Percentiles rank a stretch among this genome's conserved stretches.
phyloP scores from a whole-genome alignment of 2,329 filamentous ascomycete species.

The Cordyceps tenuipes region DNA sequence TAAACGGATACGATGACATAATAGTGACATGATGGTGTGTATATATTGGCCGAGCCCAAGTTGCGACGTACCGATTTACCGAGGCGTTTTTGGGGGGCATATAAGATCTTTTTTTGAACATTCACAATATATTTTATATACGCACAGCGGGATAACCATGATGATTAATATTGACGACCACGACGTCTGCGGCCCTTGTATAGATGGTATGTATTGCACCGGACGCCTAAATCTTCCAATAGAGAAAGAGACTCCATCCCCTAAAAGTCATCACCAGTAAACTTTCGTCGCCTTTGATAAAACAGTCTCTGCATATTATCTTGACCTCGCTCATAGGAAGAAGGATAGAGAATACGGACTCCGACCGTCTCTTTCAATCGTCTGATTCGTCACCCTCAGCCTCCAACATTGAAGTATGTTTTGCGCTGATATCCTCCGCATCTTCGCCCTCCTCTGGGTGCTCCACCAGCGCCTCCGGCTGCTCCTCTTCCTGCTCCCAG shows the following conservation, averaged over 20 bases:
- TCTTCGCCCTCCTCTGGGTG: constrained; percentile 14
- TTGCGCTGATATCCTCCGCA: constrained; percentile 18
- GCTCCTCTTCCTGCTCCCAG: constrained; percentile 30
- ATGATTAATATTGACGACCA: not conserved
- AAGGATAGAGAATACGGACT: constrained; percentile 2
- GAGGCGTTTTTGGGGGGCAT: not conserved
- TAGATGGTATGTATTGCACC: not conserved
- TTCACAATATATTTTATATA: not conserved
- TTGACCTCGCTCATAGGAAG: not conserved
- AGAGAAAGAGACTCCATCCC: not conserved
- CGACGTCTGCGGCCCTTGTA: not conserved
- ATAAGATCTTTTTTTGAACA: not conserved
- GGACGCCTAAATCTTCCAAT: not conserved
- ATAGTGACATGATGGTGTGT: not conserved
- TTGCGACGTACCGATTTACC: not conserved
- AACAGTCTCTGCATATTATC: not conserved
- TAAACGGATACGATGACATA: not conserved
- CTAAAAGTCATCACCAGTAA: not conserved
- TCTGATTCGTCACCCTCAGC: constrained; percentile 36
- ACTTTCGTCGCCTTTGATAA: not conserved
- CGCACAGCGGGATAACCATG: not conserved
- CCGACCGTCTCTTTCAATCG: not conserved
- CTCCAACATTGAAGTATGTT: constrained; percentile 23
- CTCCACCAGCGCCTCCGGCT: constrained; percentile 18
- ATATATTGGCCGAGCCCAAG: not conserved